A percentile compares a stretch with the other conserved stretches of the same genome.
Conservation (phyloP, 139 green algal species). For the Micractinium conductrix region DNA sequence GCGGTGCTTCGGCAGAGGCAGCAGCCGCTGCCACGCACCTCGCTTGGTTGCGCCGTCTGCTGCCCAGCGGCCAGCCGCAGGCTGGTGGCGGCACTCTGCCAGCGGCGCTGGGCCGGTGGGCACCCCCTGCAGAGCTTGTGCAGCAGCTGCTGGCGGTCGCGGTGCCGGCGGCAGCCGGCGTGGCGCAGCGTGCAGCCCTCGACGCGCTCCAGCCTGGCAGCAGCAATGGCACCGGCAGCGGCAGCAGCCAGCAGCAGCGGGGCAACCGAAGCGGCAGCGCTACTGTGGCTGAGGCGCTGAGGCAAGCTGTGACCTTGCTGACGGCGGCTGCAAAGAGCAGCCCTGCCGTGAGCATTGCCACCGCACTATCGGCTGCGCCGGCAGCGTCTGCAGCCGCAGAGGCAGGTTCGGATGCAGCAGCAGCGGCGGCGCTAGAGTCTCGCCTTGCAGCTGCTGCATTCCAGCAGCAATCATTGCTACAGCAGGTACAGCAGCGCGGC, state of each 20-base stretch:
- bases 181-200: background rate
- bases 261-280: background rate
- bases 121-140: background rate
- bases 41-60: slow-evolving; percentile 2
- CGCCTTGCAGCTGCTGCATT: background rate
- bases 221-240: too few species aligned
- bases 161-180: background rate
- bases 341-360: background rate
- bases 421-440: background rate
- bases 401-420: background rate
- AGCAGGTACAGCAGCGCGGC: background rate
- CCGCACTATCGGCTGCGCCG: background rate
- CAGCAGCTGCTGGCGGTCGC: slow-evolving; percentile 6
- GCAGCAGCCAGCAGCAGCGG: background rate
- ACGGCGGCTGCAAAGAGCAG: background rate
- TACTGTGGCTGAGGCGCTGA: background rate
- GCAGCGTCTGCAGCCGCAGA: background rate
- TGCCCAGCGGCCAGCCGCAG: background rate
- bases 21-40: background rate
- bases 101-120: background rate
- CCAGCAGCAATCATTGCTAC: background rate
- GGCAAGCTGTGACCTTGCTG: background rate
- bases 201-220: background rate
- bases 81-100: background rate
- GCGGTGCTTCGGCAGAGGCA: background rate